phyloP scores from a whole-genome alignment of 108 stramenopile species.

The Conticribra weissflogii region DNA sequence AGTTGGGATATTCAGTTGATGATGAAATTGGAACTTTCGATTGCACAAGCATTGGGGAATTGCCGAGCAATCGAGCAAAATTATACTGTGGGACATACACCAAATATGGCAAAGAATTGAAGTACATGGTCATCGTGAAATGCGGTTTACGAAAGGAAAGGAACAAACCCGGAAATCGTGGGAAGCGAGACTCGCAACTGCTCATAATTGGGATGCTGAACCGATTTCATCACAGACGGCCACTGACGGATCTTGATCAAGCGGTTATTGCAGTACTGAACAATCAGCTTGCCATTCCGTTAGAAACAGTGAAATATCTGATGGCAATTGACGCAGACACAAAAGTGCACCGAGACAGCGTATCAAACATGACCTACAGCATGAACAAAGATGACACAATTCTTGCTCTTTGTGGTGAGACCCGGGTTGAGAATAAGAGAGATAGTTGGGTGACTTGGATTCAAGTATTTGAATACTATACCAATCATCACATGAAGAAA shows the following conservation, averaged over 20 bases:
- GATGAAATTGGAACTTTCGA: slow-evolving; percentile 22
- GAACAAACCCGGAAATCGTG: slow-evolving; percentile 49
- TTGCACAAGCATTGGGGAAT: slow-evolving; percentile 53
- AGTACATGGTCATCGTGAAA: slow-evolving; percentile 62
- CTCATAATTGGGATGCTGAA: slow-evolving; percentile 51
- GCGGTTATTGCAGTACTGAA: slow-evolving; percentile 42
- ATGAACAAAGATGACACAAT: slow-evolving; percentile 50
- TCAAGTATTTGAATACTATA: slow-evolving; percentile 64
- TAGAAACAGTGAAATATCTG: slow-evolving; percentile 45
- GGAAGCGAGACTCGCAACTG: slow-evolving; percentile 61
- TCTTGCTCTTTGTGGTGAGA: slow-evolving; percentile 61
- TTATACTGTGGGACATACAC: slow-evolving; percentile 48
- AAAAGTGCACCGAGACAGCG: slow-evolving; percentile 32
- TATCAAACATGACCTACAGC: slow-evolving; percentile 53
- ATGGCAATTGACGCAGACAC: slow-evolving; percentile 67
- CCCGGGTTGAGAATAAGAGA: slow-evolving; percentile 58
- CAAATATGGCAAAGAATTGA: slow-evolving; percentile 32
- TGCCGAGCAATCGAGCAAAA: slow-evolving; percentile 38
- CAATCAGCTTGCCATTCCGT: slow-evolving; percentile 33
- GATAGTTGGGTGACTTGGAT: slow-evolving; percentile 57
- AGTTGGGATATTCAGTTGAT: slow-evolving; percentile 41
- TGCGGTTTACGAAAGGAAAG: slow-evolving; percentile 43
- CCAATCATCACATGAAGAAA: slow-evolving; percentile 58
- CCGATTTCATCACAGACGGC: slow-evolving; percentile 47
- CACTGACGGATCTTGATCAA: slow-evolving; percentile 39